Percentiles rank a stretch among this genome's conserved stretches.
Evolutionary conservation across 2,329 filamentous ascomycete genomes (phyloP).

Genomic region (Penicillium crustosum): DNA sequence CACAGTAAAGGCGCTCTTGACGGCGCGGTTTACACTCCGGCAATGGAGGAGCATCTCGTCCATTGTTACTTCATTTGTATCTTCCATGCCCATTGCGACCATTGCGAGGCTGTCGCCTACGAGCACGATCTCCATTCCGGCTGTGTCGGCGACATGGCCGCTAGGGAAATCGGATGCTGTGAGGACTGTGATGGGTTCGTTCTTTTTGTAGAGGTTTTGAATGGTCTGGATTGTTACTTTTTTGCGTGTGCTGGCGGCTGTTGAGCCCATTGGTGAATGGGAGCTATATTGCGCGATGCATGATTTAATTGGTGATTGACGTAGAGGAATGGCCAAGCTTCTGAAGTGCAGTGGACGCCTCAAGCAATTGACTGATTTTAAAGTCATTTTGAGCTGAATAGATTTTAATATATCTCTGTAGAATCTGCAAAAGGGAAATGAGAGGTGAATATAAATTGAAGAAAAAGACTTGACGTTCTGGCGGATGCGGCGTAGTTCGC

Average conservation of each 20-base stretch:
- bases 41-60: conserved; percentile 97
- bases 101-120: conserved; percentile 94
- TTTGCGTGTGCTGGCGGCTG: conserved; percentile 56
- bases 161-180: conserved; percentile 96
- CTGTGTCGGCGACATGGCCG: conserved; percentile 82
- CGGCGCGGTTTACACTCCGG: conserved; percentile 79
- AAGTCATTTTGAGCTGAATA: not conserved
- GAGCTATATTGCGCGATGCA: conserved; percentile 61
- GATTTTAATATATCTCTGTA: not conserved
- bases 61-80: conserved; percentile 86
- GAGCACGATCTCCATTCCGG: conserved; percentile 87
- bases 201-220: conserved; percentile 69
- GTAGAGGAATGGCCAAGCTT: not conserved
- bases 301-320: conserved; percentile 7
- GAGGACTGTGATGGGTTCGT: conserved; percentile 86
- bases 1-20: conserved; percentile 78
- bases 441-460: not conserved
- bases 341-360: not conserved
- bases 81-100: conserved; percentile 93
- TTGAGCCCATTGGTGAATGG: conserved; percentile 65
- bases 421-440: not conserved
- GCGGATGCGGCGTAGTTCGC: conserved; percentile 15
- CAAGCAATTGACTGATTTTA: not conserved
- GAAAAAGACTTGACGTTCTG: conserved; percentile 5
- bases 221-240: conserved; percentile 82